Percentiles rank a stretch among this genome's conserved stretches.
These are phyloP conservation scores for Colletotrichum lini DNA, from an alignment of 2,329 filamentous ascomycete genomes.

Conservation along the genomic window DNA sequence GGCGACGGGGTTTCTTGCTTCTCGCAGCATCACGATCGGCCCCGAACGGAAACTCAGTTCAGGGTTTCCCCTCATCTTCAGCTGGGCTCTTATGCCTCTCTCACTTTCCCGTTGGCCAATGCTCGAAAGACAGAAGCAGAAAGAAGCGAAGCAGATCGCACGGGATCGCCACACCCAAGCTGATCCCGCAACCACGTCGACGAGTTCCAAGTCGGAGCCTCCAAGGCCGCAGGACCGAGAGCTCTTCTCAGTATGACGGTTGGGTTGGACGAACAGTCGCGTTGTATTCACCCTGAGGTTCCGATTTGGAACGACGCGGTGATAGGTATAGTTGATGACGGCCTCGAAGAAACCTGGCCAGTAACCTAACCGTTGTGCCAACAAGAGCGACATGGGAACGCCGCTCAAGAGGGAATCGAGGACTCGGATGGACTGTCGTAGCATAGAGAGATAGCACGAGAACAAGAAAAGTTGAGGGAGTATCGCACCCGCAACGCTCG, in stretches of 20 bases:
- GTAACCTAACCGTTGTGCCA: not conserved
- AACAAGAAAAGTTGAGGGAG: not conserved
- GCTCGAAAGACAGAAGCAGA: constrained; percentile 30
- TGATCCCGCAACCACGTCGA: constrained; percentile 22
- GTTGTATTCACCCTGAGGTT: constrained; percentile 20
- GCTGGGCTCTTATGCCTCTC: constrained; percentile 13
- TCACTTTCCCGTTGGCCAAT: constrained; percentile 25
- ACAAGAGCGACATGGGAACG: not conserved
- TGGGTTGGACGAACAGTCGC: constrained; percentile 1
- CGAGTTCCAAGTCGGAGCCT: constrained; percentile 16
- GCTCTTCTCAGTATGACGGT: constrained; percentile 17
- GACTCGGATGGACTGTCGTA: too few relatives aligned
- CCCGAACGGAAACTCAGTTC: constrained; percentile 31
- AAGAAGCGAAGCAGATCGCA: constrained; percentile 35
- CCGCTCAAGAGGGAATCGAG: not conserved
- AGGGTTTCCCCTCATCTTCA: constrained; percentile 40
- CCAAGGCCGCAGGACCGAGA: constrained; percentile 18
- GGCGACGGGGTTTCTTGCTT: constrained; percentile 24
- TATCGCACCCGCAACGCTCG: constrained; percentile 29
- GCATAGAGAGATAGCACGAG: too few relatives aligned
- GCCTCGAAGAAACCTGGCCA: not conserved
- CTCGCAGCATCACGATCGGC: constrained; percentile 34
- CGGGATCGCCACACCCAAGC: constrained; percentile 39
- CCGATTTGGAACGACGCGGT: constrained; percentile 1
- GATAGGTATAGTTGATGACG: constrained; percentile 1